Evolutionary conservation across 148 eudicot species (phyloP), one percentile per base, ranked within the genome.

Genomic region (Polygonum aviculare): DNA sequence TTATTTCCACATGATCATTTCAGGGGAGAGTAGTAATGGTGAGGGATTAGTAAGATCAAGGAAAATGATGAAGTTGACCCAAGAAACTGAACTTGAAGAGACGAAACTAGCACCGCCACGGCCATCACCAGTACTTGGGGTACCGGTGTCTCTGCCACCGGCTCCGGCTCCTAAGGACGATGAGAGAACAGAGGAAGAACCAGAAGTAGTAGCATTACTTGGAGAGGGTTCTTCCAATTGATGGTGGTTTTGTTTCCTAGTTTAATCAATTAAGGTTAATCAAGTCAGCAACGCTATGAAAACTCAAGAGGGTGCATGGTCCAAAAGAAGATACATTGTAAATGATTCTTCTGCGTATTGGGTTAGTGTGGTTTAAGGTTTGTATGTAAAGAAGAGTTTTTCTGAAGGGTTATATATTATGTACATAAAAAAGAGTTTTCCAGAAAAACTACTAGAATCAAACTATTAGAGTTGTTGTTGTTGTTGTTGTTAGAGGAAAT

Each of bases 31-130:
- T 36, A 10, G 15, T 60, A 26, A 3, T 26, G 12, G 36, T 11
- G 38, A 60, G 31, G 15, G 38, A 60, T 60, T 31, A 26, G 31
- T 6, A 26, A 12, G 2, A 22, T 14, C 69, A 60, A 60, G 69
- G 69, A 60, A 60, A 12, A 26, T 60, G 69, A 60, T 60, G 69
- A 60, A 60, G 69, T 31, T 60, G 36, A 60, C 69, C 15, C 69
- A 60, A 60, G 69, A 60, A 60, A 60, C 26, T 31, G 60, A 21
- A 54, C 60, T 54, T 54, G 15, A 60, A 60, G 15, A 16, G 69
- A 60, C 31, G 16, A 60, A 15, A 60, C 26, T 26, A 60, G 69
- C 69, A 11, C 69, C 69, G 12, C 16, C 69, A 2, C 67, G 38
- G 38, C 67, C 36, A 60, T 36, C 67, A 26, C 35, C 35, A 60